Percentiles rank a stretch among this genome's conserved stretches.
These are phyloP conservation scores for Saccharomycopsis selenospora DNA, from an alignment of 805 yeast species.

Conservation along the genomic window DNA sequence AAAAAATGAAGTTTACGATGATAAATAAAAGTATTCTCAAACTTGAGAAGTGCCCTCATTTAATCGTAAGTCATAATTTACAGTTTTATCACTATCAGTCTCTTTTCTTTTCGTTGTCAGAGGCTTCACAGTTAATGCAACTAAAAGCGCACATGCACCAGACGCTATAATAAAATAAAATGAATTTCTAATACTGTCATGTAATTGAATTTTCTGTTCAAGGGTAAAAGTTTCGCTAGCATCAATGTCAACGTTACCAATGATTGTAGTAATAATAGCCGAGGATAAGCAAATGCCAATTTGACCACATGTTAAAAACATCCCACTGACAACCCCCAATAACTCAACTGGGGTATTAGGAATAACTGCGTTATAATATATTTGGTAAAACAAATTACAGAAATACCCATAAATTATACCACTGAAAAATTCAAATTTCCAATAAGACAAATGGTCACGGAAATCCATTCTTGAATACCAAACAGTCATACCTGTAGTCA, in stretches of 20 bases:
- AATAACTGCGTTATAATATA: background rate
- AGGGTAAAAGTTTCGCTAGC: background rate
- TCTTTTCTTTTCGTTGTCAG: background rate
- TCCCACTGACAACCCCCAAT: background rate
- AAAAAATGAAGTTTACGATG: too few species aligned
- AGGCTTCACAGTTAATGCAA: background rate
- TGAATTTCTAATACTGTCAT: background rate
- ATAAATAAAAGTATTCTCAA: background rate
- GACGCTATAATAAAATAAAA: background rate
- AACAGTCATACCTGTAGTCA: constrained; percentile 22
- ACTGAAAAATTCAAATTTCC: constrained; percentile 29
- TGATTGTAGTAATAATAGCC: background rate
- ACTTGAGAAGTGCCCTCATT: background rate
- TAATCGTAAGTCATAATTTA: background rate
- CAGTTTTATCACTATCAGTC: background rate
- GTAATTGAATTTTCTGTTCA: background rate
- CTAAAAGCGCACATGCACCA: background rate
- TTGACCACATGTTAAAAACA: background rate
- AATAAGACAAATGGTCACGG: constrained; percentile 22
- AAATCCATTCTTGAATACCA: constrained; percentile 25
- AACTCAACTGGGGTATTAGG: constrained; percentile 1
- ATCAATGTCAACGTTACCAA: background rate
- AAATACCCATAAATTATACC: background rate
- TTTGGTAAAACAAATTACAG: constrained; percentile 7
- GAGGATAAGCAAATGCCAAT: background rate